Base-by-base conservation (phyloP, 495 filamentous ascomycete species). In the Penicillium canescens region DNA sequence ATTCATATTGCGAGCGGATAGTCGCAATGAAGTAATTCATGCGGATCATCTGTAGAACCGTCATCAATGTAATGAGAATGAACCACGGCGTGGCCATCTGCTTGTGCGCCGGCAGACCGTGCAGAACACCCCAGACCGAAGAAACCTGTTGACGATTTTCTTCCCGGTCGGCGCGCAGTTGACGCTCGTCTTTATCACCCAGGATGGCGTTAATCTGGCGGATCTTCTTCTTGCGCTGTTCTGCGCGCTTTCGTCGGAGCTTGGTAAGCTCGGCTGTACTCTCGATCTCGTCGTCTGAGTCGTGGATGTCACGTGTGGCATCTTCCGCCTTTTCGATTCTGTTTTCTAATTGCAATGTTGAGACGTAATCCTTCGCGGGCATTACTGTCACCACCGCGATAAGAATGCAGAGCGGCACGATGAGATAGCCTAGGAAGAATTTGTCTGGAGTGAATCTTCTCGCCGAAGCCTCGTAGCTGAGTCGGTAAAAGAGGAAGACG, bases 11-110 rank as follows among this genome's bases (percentile, higher is more conserved):
- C 5, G 86, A 72, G 4, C 87, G 82, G 59, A 98, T 84, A 1
- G 93, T 98, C 0, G 93, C 93, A 31, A 98, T 92, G 63, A 98
- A 98, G 75, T 92, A 98, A 71, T 98, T 98, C 75, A 97, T 97
- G 10, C 93, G 85, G 1, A 88, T 86, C 92, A 96, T 96, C 63
- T 95, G 91, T n/a, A 96, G 60, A n/a, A 94, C 82, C 1, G 93
- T 96, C 74, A 97, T 94, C 13, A 92, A 63, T 6, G 89, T 88
- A 58, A 97, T 92, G 33, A 97, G 74, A n/a, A 92, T 73, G 60
- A 96, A 98, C 92, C 93, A 98, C 3, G 87, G 88, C 3, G 84
- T 86, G 12, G 65, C 67, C 72, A 98, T 91, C 71, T 98, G 93
- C 57, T 88, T 72, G 31, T 74, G 62, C 0, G 90, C 89, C 3